Evolutionary conservation across 305 asterid species (phyloP), one percentile per base, ranked within the genome.

Genomic region (Striga hermonthica): DNA sequence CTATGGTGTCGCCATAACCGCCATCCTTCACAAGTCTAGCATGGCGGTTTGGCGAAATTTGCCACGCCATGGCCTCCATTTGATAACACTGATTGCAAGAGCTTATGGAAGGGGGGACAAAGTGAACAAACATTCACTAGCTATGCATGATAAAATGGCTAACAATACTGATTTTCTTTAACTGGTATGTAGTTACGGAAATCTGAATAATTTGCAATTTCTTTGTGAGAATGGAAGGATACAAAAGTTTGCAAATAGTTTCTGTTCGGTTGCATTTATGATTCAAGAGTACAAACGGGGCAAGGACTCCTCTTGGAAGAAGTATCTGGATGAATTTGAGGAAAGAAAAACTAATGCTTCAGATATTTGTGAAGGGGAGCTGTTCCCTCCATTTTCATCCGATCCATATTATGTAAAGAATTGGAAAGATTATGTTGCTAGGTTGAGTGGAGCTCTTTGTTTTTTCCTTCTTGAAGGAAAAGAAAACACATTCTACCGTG

Each of bases 201-300:
- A 94, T 85, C 79, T 86, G 81, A 85, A 79, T 85, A 94, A 94
- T 80, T 88, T 94, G 82, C 97, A 90, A 81, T 94, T 94, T 79
- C 82, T 94, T 36, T 94, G 88, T 47, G 99, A 94, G 83, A 94
- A 94, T 78, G 99, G 99, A 79, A 86, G 99, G 72, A 87, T 90
- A 55, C 97, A 90, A 52, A 94, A 94, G 64, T 88, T 94, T 77
- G 95, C 99, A 47, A 94, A 94, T 83, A 90, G 96, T 84, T 94
- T 94, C 76, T 90, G 96, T 79, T 90, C 96, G 15, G 88, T 89
- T n/a, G 90, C 96, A 41, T 90, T 90, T 80, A 81, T 83, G 85
- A 80, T 94, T 79, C 99, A 90, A 78, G 97, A 86, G 68, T 80
- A 78, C 76, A 79, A 75, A 63, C 73, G 60, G 47, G 64, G 45